A percentile compares a stretch with the other conserved stretches of the same genome.
Conservation (phyloP, 2,329 filamentous ascomycete genomes). For the Cadophora sp. region DNA sequence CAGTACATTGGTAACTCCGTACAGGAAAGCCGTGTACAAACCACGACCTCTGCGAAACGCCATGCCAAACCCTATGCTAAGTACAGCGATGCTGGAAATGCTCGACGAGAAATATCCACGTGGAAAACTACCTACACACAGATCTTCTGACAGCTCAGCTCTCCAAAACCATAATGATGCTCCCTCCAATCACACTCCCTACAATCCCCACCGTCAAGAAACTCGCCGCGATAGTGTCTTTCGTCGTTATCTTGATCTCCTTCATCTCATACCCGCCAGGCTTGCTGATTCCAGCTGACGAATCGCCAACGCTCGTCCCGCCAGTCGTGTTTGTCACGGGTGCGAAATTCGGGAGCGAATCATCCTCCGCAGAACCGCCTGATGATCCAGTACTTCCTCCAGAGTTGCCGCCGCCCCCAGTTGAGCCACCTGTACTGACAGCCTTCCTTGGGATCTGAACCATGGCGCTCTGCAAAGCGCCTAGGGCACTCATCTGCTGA, state of each 20-base stretch:
- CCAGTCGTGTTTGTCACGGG: constrained; percentile 47
- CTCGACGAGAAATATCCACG: neutral
- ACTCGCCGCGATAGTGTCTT: constrained; percentile 72
- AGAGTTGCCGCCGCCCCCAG: constrained; percentile 49
- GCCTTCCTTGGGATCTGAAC: constrained; percentile 52
- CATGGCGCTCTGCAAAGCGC: constrained; percentile 67
- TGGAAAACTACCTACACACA: neutral
- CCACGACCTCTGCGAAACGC: neutral
- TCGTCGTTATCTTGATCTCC: constrained; percentile 47
- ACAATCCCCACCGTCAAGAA: constrained; percentile 65
- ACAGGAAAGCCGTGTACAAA: no score
- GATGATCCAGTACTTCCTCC: constrained; percentile 22
- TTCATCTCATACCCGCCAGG: constrained; percentile 5
- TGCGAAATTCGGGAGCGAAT: constrained; percentile 11
- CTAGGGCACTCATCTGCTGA: constrained; percentile 74
- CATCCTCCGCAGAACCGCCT: neutral
- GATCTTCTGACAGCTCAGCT: constrained; percentile 39
- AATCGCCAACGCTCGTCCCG: constrained; percentile 59
- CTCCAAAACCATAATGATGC: constrained; percentile 54
- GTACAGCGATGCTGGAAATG: neutral
- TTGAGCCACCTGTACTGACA: constrained; percentile 63
- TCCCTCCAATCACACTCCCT: constrained; percentile 59
- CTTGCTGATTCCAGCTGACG: constrained; percentile 36
- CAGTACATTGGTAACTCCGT: no score
- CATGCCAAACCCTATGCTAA: constrained; percentile 17